Percentiles rank a stretch among this genome's conserved stretches.
These are phyloP conservation scores for Vaccinium darrowii DNA, from an alignment of 148 eudicot genomes.

Conservation along the genomic window DNA sequence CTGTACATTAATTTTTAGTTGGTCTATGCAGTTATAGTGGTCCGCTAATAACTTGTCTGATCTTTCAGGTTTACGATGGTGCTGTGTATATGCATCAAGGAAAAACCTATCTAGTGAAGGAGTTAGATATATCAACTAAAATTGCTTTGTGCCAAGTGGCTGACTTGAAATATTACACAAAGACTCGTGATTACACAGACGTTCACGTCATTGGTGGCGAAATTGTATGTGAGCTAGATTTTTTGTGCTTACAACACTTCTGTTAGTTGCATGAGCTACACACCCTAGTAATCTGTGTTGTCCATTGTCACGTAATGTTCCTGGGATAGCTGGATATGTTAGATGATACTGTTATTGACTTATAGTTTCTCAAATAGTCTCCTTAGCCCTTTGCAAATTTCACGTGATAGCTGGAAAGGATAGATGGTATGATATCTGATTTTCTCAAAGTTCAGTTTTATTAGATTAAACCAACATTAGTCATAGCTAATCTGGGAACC, in stretches of 20 bases:
- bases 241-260: not conserved
- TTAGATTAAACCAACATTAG: not conserved
- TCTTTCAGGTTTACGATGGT: slow-evolving; percentile 86
- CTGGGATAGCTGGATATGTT: not conserved
- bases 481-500: not conserved
- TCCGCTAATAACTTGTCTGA: not conserved
- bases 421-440: not conserved
- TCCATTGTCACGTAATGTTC: not conserved
- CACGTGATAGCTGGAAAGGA: not conserved
- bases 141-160: slow-evolving; percentile 83
- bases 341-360: not conserved
- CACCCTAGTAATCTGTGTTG: not conserved
- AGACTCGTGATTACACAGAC: slow-evolving; percentile 92
- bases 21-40: slow-evolving; percentile 1
- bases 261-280: slow-evolving; percentile 3
- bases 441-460: not conserved
- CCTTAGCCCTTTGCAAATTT: not conserved
- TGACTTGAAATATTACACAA: slow-evolving; percentile 83
- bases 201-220: slow-evolving; percentile 75
- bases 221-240: slow-evolving; percentile 46
- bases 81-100: slow-evolving; percentile 97
- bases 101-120: slow-evolving; percentile 73
- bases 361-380: not conserved
- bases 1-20: not conserved
- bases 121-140: slow-evolving; percentile 60